These are phyloP conservation scores for Candida gigantensis DNA, from an alignment of 1,139 yeast species.

Conservation along the genomic window DNA sequence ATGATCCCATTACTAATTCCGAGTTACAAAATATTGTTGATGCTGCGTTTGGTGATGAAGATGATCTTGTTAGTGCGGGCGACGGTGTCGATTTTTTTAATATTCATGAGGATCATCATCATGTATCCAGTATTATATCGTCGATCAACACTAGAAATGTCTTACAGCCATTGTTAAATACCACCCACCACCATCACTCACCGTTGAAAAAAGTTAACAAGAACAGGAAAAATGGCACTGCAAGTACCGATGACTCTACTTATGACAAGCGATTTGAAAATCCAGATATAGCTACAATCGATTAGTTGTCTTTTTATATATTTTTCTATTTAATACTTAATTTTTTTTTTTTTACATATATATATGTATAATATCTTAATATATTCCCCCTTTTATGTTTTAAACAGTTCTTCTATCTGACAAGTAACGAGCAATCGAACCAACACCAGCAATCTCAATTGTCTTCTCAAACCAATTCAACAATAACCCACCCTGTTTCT, in stretches of 20 bases:
- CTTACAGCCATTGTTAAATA: constrained; percentile 1
- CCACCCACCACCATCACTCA: neutral
- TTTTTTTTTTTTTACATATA: constrained; percentile 1
- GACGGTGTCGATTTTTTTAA: neutral
- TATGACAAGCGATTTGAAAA: neutral
- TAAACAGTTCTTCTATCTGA: constrained; percentile 82
- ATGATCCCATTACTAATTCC: no score
- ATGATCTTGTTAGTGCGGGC: no score
- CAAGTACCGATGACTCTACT: neutral
- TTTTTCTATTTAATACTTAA: neutral
- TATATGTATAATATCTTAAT: no score
- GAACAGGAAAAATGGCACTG: no score
- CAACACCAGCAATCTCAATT: constrained; percentile 80
- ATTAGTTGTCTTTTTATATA: neutral
- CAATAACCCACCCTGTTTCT: constrained; percentile 83
- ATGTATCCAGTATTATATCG: neutral
- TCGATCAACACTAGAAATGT: neutral
- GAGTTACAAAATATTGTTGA: neutral
- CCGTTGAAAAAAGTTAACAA: constrained; percentile 3
- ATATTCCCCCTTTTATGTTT: constrained; percentile 1
- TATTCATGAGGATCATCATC: neutral
- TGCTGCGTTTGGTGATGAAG: neutral
- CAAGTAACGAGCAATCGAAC: constrained; percentile 83
- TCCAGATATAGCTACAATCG: constrained; percentile 1
- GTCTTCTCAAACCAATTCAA: constrained; percentile 93